Conservation (phyloP, 768 basidiomycete species). For the Kondoa subrosea region DNA sequence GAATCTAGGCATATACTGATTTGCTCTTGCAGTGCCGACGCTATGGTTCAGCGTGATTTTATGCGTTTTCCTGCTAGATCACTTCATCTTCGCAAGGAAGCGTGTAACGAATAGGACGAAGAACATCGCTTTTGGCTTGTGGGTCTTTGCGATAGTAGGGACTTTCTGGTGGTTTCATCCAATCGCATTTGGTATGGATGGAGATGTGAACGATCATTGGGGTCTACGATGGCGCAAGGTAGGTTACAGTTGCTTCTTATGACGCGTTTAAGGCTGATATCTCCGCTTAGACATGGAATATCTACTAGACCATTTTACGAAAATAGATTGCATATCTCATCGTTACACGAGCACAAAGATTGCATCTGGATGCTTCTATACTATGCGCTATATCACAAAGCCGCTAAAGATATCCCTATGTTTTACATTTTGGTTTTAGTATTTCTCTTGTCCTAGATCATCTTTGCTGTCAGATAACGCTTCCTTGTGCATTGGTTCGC, state of each 20-base stretch:
- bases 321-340: no score
- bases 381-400: no score
- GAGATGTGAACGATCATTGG: constrained; percentile 42
- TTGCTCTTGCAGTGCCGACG: constrained; percentile 33
- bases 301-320: no score
- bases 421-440: no score
- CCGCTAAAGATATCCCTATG: no score
- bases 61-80: constrained; percentile 76
- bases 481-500: no score
- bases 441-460: no score
- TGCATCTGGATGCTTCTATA: no score
- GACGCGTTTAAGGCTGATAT: neutral
- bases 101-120: constrained; percentile 51
- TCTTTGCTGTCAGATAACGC: no score
- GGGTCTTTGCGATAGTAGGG: constrained; percentile 45
- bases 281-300: neutral
- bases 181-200: constrained; percentile 79
- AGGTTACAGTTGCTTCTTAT: constrained; percentile 18
- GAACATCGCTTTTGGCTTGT: constrained; percentile 49
- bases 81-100: constrained; percentile 69
- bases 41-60: constrained; percentile 92
- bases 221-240: constrained; percentile 63
- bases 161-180: constrained; percentile 92
- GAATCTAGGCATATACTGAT: constrained; percentile 27
- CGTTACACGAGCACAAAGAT: no score